These are phyloP conservation scores for Tuber melanosporum DNA, from an alignment of 495 filamentous ascomycete species.

Conservation along the genomic window DNA sequence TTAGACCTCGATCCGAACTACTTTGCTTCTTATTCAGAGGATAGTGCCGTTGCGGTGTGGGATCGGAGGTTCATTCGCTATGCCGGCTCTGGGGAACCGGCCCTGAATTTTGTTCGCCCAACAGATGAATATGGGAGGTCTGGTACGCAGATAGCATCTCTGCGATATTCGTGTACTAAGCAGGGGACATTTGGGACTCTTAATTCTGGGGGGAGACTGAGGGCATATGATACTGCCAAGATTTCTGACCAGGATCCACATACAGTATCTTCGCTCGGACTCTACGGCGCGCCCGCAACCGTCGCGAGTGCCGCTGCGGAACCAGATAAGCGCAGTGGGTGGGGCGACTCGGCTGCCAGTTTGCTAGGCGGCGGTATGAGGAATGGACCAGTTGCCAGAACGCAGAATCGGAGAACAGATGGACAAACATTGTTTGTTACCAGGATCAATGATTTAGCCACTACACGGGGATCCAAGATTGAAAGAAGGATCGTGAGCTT, in stretches of 20 bases:
- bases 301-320: slow-evolving; percentile 15
- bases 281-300: slow-evolving; percentile 11
- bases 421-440: slow-evolving; percentile 37
- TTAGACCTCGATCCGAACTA: slow-evolving; percentile 92
- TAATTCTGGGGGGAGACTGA: slow-evolving; percentile 31
- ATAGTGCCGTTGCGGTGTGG: slow-evolving; percentile 76
- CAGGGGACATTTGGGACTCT: slow-evolving; percentile 35
- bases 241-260: slow-evolving; percentile 31
- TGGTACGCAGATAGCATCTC: slow-evolving; percentile 20
- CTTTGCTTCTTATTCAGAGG: slow-evolving; percentile 66
- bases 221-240: slow-evolving; percentile 41
- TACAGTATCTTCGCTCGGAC: slow-evolving; percentile 8
- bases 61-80: slow-evolving; percentile 59
- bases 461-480: slow-evolving; percentile 45
- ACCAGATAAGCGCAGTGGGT: slow-evolving; percentile 30
- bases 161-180: slow-evolving; percentile 37
- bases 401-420: slow-evolving; percentile 26
- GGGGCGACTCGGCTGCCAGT: slow-evolving; percentile 39
- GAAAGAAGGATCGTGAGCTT: slow-evolving; percentile 71
- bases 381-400: slow-evolving; percentile 31
- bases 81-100: slow-evolving; percentile 10
- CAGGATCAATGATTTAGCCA: slow-evolving; percentile 29
- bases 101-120: slow-evolving; percentile 26
- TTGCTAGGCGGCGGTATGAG: slow-evolving; percentile 34
- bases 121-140: slow-evolving; percentile 21